A percentile compares a stretch with the other conserved stretches of the same genome.
These are phyloP conservation scores for Nakazawaea holstii DNA, from an alignment of 805 yeast species.

Conservation along the genomic window DNA sequence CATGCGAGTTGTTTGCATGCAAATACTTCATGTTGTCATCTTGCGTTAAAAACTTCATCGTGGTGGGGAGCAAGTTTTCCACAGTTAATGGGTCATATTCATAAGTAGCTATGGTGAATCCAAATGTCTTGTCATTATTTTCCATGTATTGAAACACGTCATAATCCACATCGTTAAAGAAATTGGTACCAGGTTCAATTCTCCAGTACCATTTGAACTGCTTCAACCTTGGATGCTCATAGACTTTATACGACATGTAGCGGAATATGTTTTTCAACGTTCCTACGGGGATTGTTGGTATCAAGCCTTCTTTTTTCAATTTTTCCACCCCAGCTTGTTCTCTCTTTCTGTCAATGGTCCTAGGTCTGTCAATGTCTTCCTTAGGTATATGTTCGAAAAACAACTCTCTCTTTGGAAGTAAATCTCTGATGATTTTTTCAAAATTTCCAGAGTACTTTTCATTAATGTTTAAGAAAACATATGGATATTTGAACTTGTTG, in stretches of 20 bases:
- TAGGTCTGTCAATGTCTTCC: slow-evolving; percentile 59
- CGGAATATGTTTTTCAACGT: slow-evolving; percentile 90
- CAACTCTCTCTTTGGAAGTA: slow-evolving; percentile 36
- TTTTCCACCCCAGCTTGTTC: slow-evolving; percentile 17
- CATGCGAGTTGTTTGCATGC: slow-evolving; percentile 57
- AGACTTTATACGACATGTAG: slow-evolving; percentile 80
- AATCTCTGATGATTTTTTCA: slow-evolving; percentile 34
- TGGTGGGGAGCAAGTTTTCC: slow-evolving; percentile 70
- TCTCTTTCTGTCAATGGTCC: slow-evolving; percentile 38
- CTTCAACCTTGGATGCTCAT: slow-evolving; percentile 59
- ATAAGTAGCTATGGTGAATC: slow-evolving; percentile 69
- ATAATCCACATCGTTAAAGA: slow-evolving; percentile 72
- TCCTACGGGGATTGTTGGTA: slow-evolving; percentile 59
- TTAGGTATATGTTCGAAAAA: slow-evolving; percentile 42
- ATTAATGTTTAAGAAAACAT: slow-evolving; percentile 71
- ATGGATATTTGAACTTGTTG: slow-evolving; percentile 68
- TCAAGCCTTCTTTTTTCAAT: slow-evolving; percentile 42
- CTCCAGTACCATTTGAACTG: slow-evolving; percentile 90
- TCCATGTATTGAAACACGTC: slow-evolving; percentile 80
- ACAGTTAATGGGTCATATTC: slow-evolving; percentile 63
- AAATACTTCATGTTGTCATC: slow-evolving; percentile 52
- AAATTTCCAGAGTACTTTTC: slow-evolving; percentile 56
- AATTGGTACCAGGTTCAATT: slow-evolving; percentile 77
- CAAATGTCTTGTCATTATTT: slow-evolving; percentile 66
- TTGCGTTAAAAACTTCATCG: slow-evolving; percentile 49